These are phyloP conservation scores for Chaetoscypha palmicola DNA, from an alignment of 2,329 filamentous ascomycete genomes.

Conservation along the genomic window DNA sequence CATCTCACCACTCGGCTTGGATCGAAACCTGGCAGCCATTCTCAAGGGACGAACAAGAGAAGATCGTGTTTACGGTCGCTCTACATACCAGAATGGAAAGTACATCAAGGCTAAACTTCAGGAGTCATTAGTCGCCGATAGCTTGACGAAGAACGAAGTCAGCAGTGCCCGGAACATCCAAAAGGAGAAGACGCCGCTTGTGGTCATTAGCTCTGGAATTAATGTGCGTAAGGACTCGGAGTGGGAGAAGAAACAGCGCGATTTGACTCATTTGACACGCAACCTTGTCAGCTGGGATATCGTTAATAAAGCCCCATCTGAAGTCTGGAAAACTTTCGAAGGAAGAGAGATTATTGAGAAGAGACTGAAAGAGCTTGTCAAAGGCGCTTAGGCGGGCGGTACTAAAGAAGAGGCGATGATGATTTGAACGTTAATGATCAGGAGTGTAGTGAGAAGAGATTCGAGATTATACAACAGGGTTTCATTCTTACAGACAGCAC, in stretches of 20 bases:
- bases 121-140: conserved; percentile 81
- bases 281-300: conserved; percentile 81
- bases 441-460: too few relatives aligned
- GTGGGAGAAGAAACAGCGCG: conserved; percentile 82
- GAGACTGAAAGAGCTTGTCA: conserved; percentile 63
- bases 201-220: conserved; percentile 75
- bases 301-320: conserved; percentile 74
- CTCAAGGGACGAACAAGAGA: conserved; percentile 73
- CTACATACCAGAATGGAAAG: conserved; percentile 73
- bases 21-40: conserved; percentile 71
- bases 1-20: conserved; percentile 78
- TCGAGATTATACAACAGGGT: too few relatives aligned
- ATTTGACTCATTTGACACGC: conserved; percentile 71
- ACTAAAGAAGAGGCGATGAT: too few relatives aligned
- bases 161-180: conserved; percentile 73
- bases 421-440: too few relatives aligned
- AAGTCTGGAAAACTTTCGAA: conserved; percentile 72
- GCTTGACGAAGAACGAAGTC: conserved; percentile 78
- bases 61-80: conserved; percentile 78
- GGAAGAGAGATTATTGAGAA: conserved; percentile 73
- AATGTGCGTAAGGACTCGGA: conserved; percentile 56
- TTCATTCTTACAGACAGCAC: too few relatives aligned
- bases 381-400: not conserved
- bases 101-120: conserved; percentile 87
- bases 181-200: conserved; percentile 64